Conservation (phyloP, 768 basidiomycete species). For the Phylloporus sp. region DNA sequence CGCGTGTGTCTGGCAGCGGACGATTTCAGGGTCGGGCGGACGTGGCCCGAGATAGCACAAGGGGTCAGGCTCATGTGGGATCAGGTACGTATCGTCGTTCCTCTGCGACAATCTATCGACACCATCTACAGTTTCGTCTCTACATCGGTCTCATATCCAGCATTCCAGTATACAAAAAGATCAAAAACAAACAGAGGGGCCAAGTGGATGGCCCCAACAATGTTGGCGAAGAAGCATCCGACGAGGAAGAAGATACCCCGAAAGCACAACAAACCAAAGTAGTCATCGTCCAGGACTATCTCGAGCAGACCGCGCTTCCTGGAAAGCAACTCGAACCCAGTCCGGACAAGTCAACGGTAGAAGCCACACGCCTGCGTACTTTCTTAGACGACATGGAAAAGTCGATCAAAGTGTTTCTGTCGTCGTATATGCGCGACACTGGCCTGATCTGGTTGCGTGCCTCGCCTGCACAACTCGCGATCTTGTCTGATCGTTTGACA, state of each 20-base stretch:
- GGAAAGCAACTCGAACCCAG: conserved; percentile 27
- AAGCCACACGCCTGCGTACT: conserved; percentile 30
- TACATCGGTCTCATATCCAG: conserved; percentile 29
- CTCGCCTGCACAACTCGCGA: neutral
- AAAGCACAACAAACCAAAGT: conserved; percentile 17
- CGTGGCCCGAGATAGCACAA: conserved; percentile 26
- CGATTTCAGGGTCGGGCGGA: conserved; percentile 29
- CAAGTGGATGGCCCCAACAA: conserved; percentile 29
- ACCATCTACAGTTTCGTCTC: conserved; percentile 25
- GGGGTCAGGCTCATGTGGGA: conserved; percentile 31
- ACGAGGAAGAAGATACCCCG: conserved; percentile 24
- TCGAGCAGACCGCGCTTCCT: conserved; percentile 27
- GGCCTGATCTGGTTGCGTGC: conserved; percentile 57
- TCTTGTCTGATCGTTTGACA: conserved; percentile 20
- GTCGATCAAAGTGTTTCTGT: conserved; percentile 61
- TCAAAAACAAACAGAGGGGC: conserved; percentile 14
- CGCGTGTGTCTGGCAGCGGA: conserved; percentile 27
- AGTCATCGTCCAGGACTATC: conserved; percentile 24
- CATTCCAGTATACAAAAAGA: conserved; percentile 30
- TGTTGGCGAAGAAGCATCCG: conserved; percentile 28
- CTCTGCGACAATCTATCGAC: neutral
- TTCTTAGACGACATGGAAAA: conserved; percentile 62
- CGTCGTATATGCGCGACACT: conserved; percentile 58
- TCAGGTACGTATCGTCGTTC: conserved; percentile 16
- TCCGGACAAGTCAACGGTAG: conserved; percentile 8